phyloP scores from a whole-genome alignment of 306 rosid species.

The Quercus engelmannii region DNA sequence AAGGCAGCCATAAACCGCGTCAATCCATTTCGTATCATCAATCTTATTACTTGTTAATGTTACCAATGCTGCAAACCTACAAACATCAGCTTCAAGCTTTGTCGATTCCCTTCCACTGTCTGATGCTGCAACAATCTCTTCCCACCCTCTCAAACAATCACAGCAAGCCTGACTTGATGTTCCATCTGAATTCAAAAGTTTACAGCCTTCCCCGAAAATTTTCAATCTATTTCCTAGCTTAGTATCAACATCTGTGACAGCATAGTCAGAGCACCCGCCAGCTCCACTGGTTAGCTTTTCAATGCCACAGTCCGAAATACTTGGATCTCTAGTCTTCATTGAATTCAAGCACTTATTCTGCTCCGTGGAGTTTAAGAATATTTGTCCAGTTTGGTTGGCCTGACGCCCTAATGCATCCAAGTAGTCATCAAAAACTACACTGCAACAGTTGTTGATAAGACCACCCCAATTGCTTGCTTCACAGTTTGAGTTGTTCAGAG shows the following conservation, averaged over 20 bases:
- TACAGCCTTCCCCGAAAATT: constrained; percentile 42
- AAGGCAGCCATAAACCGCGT: constrained; percentile 41
- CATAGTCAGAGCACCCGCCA: constrained; percentile 55
- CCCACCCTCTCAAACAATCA: constrained; percentile 47
- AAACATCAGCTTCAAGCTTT: constrained; percentile 30
- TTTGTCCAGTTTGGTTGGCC: constrained; percentile 42
- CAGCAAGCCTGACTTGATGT: constrained; percentile 30
- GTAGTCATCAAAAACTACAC: constrained; percentile 38
- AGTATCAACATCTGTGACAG: constrained; percentile 31
- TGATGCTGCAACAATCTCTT: constrained; percentile 25
- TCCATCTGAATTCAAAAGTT: constrained; percentile 12
- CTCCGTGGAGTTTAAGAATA: constrained; percentile 45
- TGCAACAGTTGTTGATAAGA: constrained; percentile 38
- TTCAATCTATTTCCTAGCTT: constrained; percentile 34
- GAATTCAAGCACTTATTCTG: constrained; percentile 34
- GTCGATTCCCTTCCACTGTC: neutral
- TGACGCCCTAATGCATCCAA: constrained; percentile 44
- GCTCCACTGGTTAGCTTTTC: constrained; percentile 47
- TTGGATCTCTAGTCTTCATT: constrained; percentile 14
- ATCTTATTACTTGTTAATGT: constrained; percentile 37
- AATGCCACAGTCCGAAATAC: constrained; percentile 37
- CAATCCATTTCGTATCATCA: constrained; percentile 34
- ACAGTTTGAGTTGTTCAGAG: constrained; percentile 31
- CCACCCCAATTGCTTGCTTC: constrained; percentile 53
- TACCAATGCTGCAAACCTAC: constrained; percentile 51